Conservation (phyloP, 108 stramenopile species). For the Nitzschia sp. region DNA sequence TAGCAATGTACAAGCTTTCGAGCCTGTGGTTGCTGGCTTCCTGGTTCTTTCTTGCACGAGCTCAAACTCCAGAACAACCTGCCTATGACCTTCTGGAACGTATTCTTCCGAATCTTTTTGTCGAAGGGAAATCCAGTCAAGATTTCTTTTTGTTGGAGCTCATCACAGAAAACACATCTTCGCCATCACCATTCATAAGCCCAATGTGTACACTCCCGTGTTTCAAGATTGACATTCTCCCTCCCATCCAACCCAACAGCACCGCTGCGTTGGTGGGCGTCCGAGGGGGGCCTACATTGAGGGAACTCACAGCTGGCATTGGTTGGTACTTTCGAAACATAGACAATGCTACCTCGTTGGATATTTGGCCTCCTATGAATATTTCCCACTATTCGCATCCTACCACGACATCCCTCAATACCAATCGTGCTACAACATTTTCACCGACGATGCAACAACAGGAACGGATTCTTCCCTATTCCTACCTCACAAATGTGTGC, state of each 20-base stretch:
- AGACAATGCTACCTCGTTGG: slow-evolving; percentile 23
- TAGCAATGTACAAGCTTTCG: too few species aligned
- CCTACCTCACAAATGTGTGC: slow-evolving; percentile 51
- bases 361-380: slow-evolving; percentile 19
- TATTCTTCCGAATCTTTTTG: background rate
- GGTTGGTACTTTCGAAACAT: slow-evolving; percentile 37
- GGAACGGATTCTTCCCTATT: slow-evolving; percentile 5
- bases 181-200: too few species aligned
- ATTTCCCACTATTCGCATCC: slow-evolving; percentile 6
- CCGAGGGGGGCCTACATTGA: slow-evolving; percentile 12
- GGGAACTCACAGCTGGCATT: slow-evolving; percentile 39
- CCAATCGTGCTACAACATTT: background rate
- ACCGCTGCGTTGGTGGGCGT: background rate
- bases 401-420: background rate
- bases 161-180: too few species aligned
- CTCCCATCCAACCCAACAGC: too few species aligned
- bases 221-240: too few species aligned
- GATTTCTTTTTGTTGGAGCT: too few species aligned
- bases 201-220: too few species aligned
- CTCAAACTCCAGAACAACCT: background rate
- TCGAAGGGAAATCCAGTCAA: background rate
- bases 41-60: too few species aligned
- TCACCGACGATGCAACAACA: background rate
- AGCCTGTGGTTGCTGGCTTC: too few species aligned
- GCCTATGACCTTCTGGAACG: slow-evolving; percentile 15